Percentiles rank a stretch among this genome's conserved stretches.
Evolutionary conservation across 768 basidiomycete species (phyloP).

Genomic region (Termitomyces sp.): DNA sequence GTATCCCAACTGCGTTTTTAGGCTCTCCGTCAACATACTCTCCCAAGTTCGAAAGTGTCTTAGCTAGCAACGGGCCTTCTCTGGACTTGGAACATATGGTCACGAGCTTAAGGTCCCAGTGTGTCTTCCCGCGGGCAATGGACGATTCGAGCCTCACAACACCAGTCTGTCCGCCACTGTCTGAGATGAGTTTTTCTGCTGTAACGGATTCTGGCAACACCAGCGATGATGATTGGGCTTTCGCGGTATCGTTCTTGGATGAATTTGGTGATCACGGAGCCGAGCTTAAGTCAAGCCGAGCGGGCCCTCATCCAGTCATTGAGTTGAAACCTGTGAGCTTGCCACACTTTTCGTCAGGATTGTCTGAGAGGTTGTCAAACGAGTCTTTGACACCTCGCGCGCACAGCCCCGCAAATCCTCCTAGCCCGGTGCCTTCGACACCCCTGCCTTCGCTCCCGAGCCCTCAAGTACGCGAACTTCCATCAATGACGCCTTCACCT

Average conservation of each 20-base stretch:
- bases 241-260: constrained; percentile 24
- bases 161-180: constrained; percentile 1
- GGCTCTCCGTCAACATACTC: constrained; percentile 34
- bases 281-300: not conserved
- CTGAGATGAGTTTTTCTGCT: constrained; percentile 9
- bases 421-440: constrained; percentile 9
- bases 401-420: constrained; percentile 1
- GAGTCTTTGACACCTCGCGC: constrained; percentile 5
- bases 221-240: constrained; percentile 30
- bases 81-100: constrained; percentile 40
- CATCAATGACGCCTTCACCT: constrained; percentile 14
- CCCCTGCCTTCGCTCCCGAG: constrained; percentile 14
- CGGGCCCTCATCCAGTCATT: not conserved
- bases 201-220: constrained; percentile 6
- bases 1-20: constrained; percentile 37
- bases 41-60: constrained; percentile 24
- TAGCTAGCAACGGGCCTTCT: constrained; percentile 16
- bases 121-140: constrained; percentile 18
- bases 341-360: not conserved
- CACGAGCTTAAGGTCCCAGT: constrained; percentile 34
- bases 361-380: not conserved
- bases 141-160: constrained; percentile 1
- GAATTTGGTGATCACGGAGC: constrained; percentile 3
- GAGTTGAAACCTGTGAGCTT: not conserved
- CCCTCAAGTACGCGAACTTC: constrained; percentile 2